phyloP scores from a whole-genome alignment of 2,329 filamentous ascomycete species.

The Aspergillus luchuensis region DNA sequence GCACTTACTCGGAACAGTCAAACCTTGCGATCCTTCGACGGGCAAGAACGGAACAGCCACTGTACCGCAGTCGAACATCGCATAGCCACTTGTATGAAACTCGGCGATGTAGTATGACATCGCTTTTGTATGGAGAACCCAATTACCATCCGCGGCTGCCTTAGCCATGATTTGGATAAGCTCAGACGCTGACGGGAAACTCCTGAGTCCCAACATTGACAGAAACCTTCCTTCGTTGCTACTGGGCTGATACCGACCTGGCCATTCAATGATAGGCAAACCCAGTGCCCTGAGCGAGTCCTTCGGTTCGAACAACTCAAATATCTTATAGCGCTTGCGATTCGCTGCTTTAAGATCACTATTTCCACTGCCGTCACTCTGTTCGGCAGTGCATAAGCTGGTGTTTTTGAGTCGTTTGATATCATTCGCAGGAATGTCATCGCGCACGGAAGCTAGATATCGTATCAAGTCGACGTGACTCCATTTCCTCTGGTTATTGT shows the following conservation, averaged over 20 bases:
- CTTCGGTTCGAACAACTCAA: slow-evolving; percentile 79
- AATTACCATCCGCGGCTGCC: slow-evolving; percentile 54
- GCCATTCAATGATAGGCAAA: slow-evolving; percentile 81
- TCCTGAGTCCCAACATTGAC: slow-evolving; percentile 69
- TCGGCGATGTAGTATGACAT: slow-evolving; percentile 82
- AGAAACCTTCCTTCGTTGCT: slow-evolving; percentile 77
- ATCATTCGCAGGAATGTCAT: slow-evolving; percentile 84
- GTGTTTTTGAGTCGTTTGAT: slow-evolving; percentile 75
- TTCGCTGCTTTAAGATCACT: slow-evolving; percentile 57
- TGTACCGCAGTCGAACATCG: slow-evolving; percentile 59
- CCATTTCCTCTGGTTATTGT: slow-evolving; percentile 63
- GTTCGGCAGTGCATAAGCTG: slow-evolving; percentile 78
- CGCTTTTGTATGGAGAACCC: slow-evolving; percentile 63
- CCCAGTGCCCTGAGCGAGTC: slow-evolving; percentile 68
- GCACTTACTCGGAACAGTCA: slow-evolving; percentile 74
- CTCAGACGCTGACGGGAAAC: slow-evolving; percentile 70
- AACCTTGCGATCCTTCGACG: slow-evolving; percentile 63
- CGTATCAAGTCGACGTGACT: slow-evolving; percentile 94
- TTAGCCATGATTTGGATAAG: slow-evolving; percentile 77
- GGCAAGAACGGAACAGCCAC: slow-evolving; percentile 68
- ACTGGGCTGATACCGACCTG: slow-evolving; percentile 65
- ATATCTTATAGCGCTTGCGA: slow-evolving; percentile 66
- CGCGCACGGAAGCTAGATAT: slow-evolving; percentile 84
- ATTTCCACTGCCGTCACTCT: slow-evolving; percentile 42
- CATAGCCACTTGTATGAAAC: slow-evolving; percentile 76